A percentile compares a stretch with the other conserved stretches of the same genome.
Evolutionary conservation across 495 filamentous ascomycete species (phyloP).

Genomic region (Daldinia loculata): DNA sequence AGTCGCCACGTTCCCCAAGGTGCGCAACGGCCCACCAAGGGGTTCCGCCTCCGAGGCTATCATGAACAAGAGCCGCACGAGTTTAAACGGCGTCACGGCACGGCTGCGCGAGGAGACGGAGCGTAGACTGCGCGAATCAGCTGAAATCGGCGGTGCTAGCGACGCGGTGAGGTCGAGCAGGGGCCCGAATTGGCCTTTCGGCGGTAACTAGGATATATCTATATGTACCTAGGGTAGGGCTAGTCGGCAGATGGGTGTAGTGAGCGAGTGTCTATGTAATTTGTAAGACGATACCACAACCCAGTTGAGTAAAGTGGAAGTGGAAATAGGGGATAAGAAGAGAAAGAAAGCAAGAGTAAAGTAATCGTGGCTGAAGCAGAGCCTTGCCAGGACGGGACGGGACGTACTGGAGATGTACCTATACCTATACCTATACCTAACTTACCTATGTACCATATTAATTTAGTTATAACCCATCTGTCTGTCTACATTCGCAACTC

Average conservation of each 20-base stretch:
- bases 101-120: slow-evolving; percentile 27
- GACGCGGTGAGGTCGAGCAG: slow-evolving; percentile 1
- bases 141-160: not conserved
- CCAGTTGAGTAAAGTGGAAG: not conserved
- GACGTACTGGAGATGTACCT: not conserved
- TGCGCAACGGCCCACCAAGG: slow-evolving; percentile 26
- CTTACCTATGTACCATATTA: not conserved
- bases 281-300: slow-evolving; percentile 1
- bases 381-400: not conserved
- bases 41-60: slow-evolving; percentile 39
- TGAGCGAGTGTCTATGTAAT: not conserved
- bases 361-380: slow-evolving; percentile 4
- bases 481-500: too few relatives aligned
- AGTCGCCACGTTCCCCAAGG: slow-evolving; percentile 40
- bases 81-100: slow-evolving; percentile 14
- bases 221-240: not conserved
- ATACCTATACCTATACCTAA: slow-evolving; percentile 1
- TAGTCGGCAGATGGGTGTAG: not conserved
- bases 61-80: slow-evolving; percentile 26
- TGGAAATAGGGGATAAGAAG: not conserved
- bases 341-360: not conserved
- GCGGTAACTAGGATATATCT: not conserved
- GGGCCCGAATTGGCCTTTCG: slow-evolving; percentile 35
- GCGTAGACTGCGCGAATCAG: slow-evolving; percentile 17
- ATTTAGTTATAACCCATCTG: not conserved